Percentiles rank a stretch among this genome's conserved stretches.
These are phyloP conservation scores for Rutstroemia sp. DNA, from an alignment of 2,329 filamentous ascomycete genomes.

Conservation along the genomic window DNA sequence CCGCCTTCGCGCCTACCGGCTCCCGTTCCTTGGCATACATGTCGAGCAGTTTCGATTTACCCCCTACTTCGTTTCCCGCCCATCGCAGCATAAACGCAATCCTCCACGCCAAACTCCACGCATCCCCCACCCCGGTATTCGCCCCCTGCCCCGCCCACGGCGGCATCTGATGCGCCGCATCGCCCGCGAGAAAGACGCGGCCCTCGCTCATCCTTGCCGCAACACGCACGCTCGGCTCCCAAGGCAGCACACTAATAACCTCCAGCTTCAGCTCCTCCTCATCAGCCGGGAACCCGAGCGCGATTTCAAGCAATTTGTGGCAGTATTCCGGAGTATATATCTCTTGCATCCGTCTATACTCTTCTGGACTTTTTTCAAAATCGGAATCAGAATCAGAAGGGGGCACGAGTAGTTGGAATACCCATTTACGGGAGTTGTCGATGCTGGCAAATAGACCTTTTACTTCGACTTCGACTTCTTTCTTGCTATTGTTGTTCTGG, in stretches of 20 bases:
- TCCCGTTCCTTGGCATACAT: constrained; percentile 35
- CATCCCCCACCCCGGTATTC: constrained; percentile 34
- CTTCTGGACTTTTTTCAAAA: neutral
- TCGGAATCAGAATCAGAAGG: neutral
- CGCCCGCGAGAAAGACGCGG: constrained; percentile 38
- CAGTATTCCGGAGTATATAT: constrained; percentile 20
- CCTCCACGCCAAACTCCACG: constrained; percentile 38
- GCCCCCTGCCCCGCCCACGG: constrained; percentile 38
- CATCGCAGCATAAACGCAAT: constrained; percentile 30
- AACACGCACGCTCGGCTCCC: constrained; percentile 28
- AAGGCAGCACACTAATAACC: constrained; percentile 30
- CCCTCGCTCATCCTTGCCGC: constrained; percentile 25
- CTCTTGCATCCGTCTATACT: constrained; percentile 16
- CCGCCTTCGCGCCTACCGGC: constrained; percentile 27
- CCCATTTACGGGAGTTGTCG: constrained; percentile 24
- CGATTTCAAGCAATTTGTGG: constrained; percentile 21
- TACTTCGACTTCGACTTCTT: constrained; percentile 1
- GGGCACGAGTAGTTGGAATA: constrained; percentile 25
- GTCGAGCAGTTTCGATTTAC: constrained; percentile 24
- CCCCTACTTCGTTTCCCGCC: constrained; percentile 14
- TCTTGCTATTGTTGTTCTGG: neutral
- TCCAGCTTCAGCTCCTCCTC: constrained; percentile 21
- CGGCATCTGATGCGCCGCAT: constrained; percentile 42
- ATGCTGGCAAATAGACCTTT: constrained; percentile 20
- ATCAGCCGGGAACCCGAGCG: constrained; percentile 25